These are phyloP conservation scores for Dactylellina sp. DNA, from an alignment of 2,329 filamentous ascomycete genomes.

Conservation along the genomic window DNA sequence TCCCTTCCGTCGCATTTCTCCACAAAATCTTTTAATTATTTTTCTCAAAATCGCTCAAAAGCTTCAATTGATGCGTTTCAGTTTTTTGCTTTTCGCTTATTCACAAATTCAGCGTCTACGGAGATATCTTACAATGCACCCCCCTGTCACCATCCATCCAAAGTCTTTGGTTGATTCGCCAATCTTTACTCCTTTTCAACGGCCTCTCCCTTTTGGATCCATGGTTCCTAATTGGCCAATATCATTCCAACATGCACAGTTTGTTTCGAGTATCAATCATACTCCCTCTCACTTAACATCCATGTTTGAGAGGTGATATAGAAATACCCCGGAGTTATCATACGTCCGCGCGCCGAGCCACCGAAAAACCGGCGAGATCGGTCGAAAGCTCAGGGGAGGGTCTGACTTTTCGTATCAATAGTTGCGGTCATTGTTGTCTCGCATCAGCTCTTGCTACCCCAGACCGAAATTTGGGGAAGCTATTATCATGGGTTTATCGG, in stretches of 20 bases:
- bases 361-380: background rate
- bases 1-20: background rate
- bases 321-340: conserved; percentile 5
- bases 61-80: background rate
- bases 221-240: conserved; percentile 11
- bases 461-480: background rate
- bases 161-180: conserved; percentile 33
- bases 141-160: conserved; percentile 6
- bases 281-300: background rate
- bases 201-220: conserved; percentile 14
- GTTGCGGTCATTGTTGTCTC: background rate
- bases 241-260: conserved; percentile 3
- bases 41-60: background rate
- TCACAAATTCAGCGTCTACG: conserved; percentile 12
- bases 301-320: conserved; percentile 2
- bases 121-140: conserved; percentile 18
- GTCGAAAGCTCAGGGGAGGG: background rate
- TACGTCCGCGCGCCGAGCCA: background rate
- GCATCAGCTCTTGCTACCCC: background rate
- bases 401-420: background rate
- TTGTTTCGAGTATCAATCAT: conserved; percentile 16
- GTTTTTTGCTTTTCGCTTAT: background rate
- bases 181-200: conserved; percentile 23
- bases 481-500: conserved; percentile 8
- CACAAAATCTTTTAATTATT: background rate